Base-by-base conservation (phyloP, 192 early-diverging fungal species). In the Coemansia guatemalensis region DNA sequence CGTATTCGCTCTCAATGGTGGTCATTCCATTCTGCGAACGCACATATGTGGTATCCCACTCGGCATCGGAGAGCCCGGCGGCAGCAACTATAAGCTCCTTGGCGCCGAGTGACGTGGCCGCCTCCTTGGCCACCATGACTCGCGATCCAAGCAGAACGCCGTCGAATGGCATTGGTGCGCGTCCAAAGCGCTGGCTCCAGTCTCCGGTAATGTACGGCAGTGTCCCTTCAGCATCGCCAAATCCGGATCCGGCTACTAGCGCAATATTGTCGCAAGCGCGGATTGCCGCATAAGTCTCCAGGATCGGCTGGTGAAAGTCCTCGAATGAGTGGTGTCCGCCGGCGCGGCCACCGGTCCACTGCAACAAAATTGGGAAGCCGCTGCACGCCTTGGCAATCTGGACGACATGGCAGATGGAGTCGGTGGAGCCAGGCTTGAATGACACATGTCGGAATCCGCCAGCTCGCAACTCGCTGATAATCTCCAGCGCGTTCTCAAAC, bases 281-380 rank as follows among this genome's bases (percentile, higher is more conserved):
- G 56, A 96, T 93, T 0, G 50, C 17, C 17, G 35, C 2, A n/a
- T n/a, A n/a, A n/a, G n/a, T n/a, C n/a, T n/a, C n/a, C n/a, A n/a
- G n/a, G n/a, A n/a, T n/a, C n/a, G n/a, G n/a, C n/a, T n/a, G n/a
- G n/a, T n/a, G n/a, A n/a, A n/a, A n/a, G n/a, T n/a, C n/a, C n/a
- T n/a, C n/a, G n/a, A n/a, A n/a, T n/a, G n/a, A n/a, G n/a, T n/a
- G n/a, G n/a, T n/a, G n/a, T n/a, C n/a, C n/a, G 68, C 93, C 93
- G 51, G 88, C 92, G 68, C 92, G 86, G 54, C 93, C 92, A 79
- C 93, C 93, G 50, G 93, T 95, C 93, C 93, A 95, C 71, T 95
- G 91, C 55, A 95, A 81, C 52, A 95, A 84, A 48, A 95, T 85
- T 24, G 93, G 89, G 85, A 93, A 91, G 49, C 85, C 86, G 18